phyloP scores from a whole-genome alignment of 2,329 filamentous ascomycete genomes.

The Botrytis deweyae region DNA sequence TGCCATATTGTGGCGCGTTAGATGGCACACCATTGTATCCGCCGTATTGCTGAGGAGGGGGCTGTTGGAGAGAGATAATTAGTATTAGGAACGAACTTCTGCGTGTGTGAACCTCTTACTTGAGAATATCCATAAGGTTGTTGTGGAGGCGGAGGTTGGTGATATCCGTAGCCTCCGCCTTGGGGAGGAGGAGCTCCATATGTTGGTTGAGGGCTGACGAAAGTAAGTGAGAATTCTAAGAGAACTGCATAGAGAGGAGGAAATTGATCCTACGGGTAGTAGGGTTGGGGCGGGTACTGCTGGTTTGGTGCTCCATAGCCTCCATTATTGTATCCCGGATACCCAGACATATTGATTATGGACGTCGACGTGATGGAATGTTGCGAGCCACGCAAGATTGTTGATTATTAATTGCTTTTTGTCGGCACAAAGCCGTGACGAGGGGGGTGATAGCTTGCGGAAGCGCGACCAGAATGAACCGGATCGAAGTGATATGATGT shows the following conservation, averaged over 20 bases:
- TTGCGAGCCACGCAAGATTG: background rate
- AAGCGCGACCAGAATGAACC: slow-evolving; percentile 3
- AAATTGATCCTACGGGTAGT: slow-evolving; percentile 49
- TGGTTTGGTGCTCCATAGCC: slow-evolving; percentile 43
- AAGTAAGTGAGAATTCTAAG: slow-evolving; percentile 8
- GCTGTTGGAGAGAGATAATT: slow-evolving; percentile 26
- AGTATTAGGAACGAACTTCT: slow-evolving; percentile 3
- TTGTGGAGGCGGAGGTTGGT: slow-evolving; percentile 48
- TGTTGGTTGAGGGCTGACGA: slow-evolving; percentile 27
- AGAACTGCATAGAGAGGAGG: slow-evolving; percentile 8
- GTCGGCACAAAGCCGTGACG: slow-evolving; percentile 9
- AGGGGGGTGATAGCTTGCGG: slow-evolving; percentile 1
- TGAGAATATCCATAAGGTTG: slow-evolving; percentile 41
- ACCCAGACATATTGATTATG: slow-evolving; percentile 56
- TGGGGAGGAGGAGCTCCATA: slow-evolving; percentile 39
- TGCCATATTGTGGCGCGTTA: slow-evolving; percentile 48
- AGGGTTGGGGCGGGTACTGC: slow-evolving; percentile 44
- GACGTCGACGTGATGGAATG: background rate
- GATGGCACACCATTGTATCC: slow-evolving; percentile 41
- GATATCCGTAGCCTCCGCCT: slow-evolving; percentile 48
- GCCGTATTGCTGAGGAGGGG: slow-evolving; percentile 50
- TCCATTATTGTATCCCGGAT: slow-evolving; percentile 55
- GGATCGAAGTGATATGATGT: background rate
- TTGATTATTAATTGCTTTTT: background rate
- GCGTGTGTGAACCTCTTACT: slow-evolving; percentile 26